Conservation (phyloP, 441 rosid species). For the Adansonia rubrostipa region DNA sequence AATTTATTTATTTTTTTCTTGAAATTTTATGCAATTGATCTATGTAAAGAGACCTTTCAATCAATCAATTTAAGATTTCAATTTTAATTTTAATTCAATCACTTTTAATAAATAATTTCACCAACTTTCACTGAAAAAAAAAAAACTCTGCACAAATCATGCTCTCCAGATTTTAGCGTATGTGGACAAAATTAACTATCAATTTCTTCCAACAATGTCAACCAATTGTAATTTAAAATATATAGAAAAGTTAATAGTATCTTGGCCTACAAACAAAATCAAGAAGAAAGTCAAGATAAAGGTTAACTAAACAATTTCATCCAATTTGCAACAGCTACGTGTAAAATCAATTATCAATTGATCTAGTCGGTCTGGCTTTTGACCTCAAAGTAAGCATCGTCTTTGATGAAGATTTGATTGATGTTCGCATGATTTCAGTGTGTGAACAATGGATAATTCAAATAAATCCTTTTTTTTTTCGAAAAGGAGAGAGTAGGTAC, state of each 20-base stretch:
- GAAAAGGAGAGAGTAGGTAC: neutral
- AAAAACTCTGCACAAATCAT: neutral
- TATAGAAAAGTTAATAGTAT: neutral
- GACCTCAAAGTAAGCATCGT: constrained; percentile 14
- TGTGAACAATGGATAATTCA: neutral
- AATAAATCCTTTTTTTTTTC: neutral
- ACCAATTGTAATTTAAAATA: constrained; percentile 19
- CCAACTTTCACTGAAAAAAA: no score
- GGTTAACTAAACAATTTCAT: constrained; percentile 12
- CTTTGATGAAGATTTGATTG: constrained; percentile 1
- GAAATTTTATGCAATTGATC: no score
- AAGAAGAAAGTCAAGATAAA: constrained; percentile 32
- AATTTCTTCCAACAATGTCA: constrained; percentile 30
- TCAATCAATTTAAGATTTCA: no score
- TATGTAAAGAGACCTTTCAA: no score
- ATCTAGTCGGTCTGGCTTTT: constrained; percentile 16
- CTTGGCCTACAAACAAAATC: constrained; percentile 20
- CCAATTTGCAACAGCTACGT: constrained; percentile 33
- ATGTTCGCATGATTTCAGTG: neutral
- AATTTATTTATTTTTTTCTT: no score
- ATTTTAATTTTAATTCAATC: no score
- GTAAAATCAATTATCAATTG: constrained; percentile 22
- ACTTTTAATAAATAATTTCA: no score
- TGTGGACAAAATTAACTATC: constrained; percentile 28
- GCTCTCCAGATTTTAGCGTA: neutral